Conservation (phyloP, 345 rosid genomes). For the Bretschneidera sinensis region DNA sequence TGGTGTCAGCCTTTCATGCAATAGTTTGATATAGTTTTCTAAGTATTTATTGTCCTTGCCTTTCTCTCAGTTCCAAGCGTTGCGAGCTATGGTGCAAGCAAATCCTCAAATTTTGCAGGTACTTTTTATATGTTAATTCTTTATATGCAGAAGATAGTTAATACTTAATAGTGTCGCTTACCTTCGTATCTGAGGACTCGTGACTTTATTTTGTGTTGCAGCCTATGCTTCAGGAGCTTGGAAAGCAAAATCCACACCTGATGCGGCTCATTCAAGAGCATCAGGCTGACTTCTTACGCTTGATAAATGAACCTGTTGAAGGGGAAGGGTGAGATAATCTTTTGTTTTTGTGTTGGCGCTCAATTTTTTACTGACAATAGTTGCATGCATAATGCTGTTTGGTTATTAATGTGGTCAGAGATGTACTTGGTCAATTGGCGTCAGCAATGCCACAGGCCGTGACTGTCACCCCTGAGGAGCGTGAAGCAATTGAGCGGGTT, state of each 20-base stretch:
- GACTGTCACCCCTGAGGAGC: constrained; percentile 88
- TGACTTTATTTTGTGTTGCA: constrained; percentile 26
- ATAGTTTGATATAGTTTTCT: no score
- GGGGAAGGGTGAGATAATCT: constrained; percentile 63
- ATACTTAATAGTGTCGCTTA: constrained; percentile 9
- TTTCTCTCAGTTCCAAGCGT: constrained; percentile 66
- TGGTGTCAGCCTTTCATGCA: no score
- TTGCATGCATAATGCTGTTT: constrained; percentile 9
- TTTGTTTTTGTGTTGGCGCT: no score
- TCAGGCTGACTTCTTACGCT: constrained; percentile 75
- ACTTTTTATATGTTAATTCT: no score
- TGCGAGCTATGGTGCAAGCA: constrained; percentile 80
- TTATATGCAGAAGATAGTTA: no score
- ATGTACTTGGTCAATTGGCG: constrained; percentile 60
- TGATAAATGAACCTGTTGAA: constrained; percentile 84
- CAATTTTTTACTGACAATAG: no score
- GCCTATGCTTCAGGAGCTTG: constrained; percentile 96
- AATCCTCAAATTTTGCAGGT: constrained; percentile 79
- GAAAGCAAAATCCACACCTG: constrained; percentile 81
- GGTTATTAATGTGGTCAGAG: constrained; percentile 35
- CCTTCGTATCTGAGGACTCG: no score
- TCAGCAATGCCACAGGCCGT: constrained; percentile 84
- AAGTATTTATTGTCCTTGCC: no score
- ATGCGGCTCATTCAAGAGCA: constrained; percentile 88
- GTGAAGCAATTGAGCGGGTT: constrained; percentile 95